Evolutionary conservation across 768 basidiomycete species (phyloP), one percentile per base, ranked within the genome.

Genomic region (Boletellus sp.): DNA sequence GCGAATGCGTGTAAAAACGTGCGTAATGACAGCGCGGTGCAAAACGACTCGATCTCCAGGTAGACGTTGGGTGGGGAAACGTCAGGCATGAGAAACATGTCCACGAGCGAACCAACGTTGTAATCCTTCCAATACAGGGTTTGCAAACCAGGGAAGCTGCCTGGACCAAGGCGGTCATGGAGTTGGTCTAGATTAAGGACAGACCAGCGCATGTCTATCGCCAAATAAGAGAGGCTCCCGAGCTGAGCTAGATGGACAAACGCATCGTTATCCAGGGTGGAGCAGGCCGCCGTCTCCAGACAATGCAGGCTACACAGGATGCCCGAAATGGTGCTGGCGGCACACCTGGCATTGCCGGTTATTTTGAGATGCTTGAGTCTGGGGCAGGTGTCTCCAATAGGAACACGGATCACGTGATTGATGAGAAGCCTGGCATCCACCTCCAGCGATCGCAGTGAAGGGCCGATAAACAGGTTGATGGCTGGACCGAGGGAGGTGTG

Each of bases 61-160:
- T 48, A 48, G 22, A 63, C 5, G n/a, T 24, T 40, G 5, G 46
- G 23, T 2, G 44, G 58, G 3, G 55, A 55, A 8, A 55, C 6
- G 12, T 48, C 41, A 0, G 62, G 61, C 41, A 62, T 38, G 36
- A 61, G 43, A 32, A 61, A 50, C 6, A 62, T 50, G 17, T 63
- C 61, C n/a, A 32, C 16, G 5, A 63, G 58, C 10, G 31, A 31
- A 13, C 47, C 17, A 11, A 62, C 38, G 36, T 41, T 13, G 33
- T 62, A 63, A 20, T 62, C 61, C 15, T 63, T 62, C 61, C 61
- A 62, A 41, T 35, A 17, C 7, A 63, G 53, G 3, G 55, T 61
- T 24, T 42, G 47, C 42, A 62, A 5, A 42, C 32, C 15, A n/a
- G 15, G 47, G 40, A 62, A 63, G 37, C 56, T 55, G 16, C 42